These are phyloP conservation scores for Dalbergia cultrata DNA, from an alignment of 306 rosid genomes.

Conservation along the genomic window DNA sequence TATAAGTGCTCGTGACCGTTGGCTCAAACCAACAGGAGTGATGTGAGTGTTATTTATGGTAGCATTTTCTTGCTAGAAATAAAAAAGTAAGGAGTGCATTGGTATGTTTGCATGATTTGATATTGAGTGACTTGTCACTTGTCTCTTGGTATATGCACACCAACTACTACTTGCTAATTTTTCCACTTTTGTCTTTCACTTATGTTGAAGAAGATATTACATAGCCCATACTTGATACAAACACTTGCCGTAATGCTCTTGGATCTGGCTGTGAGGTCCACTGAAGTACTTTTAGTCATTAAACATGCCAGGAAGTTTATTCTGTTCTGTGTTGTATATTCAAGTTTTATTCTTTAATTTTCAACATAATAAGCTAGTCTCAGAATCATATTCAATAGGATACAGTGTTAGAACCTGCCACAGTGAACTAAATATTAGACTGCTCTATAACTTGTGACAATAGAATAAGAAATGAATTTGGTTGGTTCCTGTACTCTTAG, in stretches of 20 bases:
- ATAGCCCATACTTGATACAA: background rate
- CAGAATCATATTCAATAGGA: background rate
- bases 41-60: conserved; percentile 63
- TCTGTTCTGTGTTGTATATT: background rate
- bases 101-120: conserved; percentile 21
- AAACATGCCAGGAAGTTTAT: background rate
- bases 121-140: conserved; percentile 3
- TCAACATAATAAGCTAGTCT: conserved; percentile 8
- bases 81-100: background rate
- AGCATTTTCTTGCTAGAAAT: background rate
- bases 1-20: conserved; percentile 95
- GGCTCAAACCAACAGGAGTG: conserved; percentile 97
- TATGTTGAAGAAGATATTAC: background rate
- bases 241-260: background rate
- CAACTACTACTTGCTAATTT: conserved; percentile 5
- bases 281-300: conserved; percentile 12
- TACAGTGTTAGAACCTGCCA: background rate
- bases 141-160: conserved; percentile 23
- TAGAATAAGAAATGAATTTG: conserved; percentile 6
- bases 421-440: background rate
- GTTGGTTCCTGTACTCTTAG: background rate
- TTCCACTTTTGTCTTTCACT: background rate
- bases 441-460: background rate
- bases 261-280: background rate
- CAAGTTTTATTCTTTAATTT: background rate